phyloP scores from a whole-genome alignment of 768 basidiomycete genomes.

The Leccinum variicolor region DNA sequence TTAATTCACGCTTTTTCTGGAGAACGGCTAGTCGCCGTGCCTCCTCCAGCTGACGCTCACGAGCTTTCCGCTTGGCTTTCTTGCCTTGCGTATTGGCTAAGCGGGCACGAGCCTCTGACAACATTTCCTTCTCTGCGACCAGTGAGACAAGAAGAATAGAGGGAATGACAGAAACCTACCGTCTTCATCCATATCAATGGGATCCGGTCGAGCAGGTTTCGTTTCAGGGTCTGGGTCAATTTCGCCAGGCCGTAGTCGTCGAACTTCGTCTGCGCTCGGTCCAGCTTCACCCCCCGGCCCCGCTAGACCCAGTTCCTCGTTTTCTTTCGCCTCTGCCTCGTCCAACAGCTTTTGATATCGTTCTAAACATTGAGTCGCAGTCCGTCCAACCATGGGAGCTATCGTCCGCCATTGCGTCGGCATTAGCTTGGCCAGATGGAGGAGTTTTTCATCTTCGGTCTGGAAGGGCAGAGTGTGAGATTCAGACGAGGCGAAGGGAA shows the following conservation, averaged over 20 bases:
- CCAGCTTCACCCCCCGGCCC: conserved; percentile 78
- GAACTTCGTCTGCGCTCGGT: conserved; percentile 90
- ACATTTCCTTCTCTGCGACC: conserved; percentile 92
- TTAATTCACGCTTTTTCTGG: conserved; percentile 97
- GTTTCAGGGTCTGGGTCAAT: conserved; percentile 99
- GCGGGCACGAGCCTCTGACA: conserved; percentile 97
- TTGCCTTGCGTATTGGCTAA: conserved; percentile 99
- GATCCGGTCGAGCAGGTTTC: conserved; percentile 96
- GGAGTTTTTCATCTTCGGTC: conserved; percentile 98
- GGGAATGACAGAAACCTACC: conserved; percentile 45
- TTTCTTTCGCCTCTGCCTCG: conserved; percentile 95
- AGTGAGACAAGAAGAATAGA: not conserved
- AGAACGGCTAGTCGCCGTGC: conserved; percentile 90
- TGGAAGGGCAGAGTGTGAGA: conserved; percentile 26
- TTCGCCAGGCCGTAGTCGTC: conserved; percentile 88
- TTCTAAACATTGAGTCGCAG: conserved; percentile 96
- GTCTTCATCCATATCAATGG: conserved; percentile 99
- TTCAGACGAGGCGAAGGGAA: not conserved
- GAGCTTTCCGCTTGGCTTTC: conserved; percentile 97
- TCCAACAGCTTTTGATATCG: conserved; percentile 97
- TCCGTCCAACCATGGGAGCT: conserved; percentile 96
- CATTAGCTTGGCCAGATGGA: conserved; percentile 98
- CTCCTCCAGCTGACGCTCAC: conserved; percentile 96
- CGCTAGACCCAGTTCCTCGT: conserved; percentile 87
- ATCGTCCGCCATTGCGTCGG: conserved; percentile 99